Evolutionary conservation across 192 early-diverging fungal species (phyloP), one percentile per base, ranked within the genome.

Genomic region (Entomortierella parvispora): DNA sequence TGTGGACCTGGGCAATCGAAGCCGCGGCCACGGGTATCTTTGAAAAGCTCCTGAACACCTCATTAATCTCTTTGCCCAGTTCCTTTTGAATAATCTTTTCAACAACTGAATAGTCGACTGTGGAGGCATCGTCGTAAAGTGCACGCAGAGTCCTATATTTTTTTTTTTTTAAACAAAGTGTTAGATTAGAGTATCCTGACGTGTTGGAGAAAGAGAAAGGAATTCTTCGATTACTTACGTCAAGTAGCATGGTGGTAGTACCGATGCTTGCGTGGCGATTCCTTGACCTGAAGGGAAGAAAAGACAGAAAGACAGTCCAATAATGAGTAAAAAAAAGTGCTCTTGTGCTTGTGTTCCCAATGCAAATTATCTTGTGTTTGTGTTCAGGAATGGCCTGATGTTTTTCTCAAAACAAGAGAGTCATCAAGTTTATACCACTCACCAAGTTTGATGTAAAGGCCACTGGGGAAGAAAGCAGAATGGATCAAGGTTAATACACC

Each of bases 1-100:
- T 86, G 63, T 98, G 96, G 6, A 98, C 96, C 68, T 97, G 95
- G 0, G 95, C 96, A 52, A 98, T 93, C n/a, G 95, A 96, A 0
- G 96, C 96, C 8, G 92, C 91, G 0, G 95, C 96, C 14, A 94
- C 79, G 9, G 96, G 91, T 14, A 72, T 34, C 5, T 65, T 53
- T 18, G 88, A 87, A 72, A 98, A 97, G 2, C 85, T 82, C 8
- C 67, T 74, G 84, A 97, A 98, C 29, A 94, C 45, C 8, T 88
- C 85, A 9, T 86, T 79, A 10, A 91, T 81, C 0, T 80, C 64
- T 2, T 84, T 80, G 17, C 84, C 84, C 68, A 96, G 89, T 32
- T 95, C 90, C 23, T 84, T 76, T 53, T 65, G 68, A 61, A 98
- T 87, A 22, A 95, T 90, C 14, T 82, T 81, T 40, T 80, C 84